Evolutionary conservation across 352 stramenopile species (phyloP).

Genomic region (Phytopythium montanum): DNA sequence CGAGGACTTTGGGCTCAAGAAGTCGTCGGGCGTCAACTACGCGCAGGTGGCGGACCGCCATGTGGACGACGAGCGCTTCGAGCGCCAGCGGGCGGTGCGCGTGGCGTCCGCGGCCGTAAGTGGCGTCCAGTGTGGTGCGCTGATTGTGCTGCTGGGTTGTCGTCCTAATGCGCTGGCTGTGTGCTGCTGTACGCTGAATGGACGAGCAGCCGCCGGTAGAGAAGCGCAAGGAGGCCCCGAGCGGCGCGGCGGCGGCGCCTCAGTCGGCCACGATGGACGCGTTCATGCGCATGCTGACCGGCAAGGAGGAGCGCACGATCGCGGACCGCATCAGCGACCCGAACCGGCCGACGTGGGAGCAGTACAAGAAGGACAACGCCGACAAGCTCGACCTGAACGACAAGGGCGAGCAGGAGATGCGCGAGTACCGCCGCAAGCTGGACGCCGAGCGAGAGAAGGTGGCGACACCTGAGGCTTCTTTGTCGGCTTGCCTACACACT

Average conservation of each 20-base stretch:
- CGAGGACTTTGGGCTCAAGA: constrained; percentile 71
- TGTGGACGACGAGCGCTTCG: constrained; percentile 82
- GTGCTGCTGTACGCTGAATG: background rate
- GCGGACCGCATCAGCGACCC: constrained; percentile 91
- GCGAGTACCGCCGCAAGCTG: constrained; percentile 91
- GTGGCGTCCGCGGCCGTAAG: constrained; percentile 19
- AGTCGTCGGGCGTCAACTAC: constrained; percentile 83
- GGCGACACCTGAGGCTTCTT: too few relatives aligned
- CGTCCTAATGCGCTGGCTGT: background rate
- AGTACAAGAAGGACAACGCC: constrained; percentile 96
- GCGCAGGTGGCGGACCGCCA: constrained; percentile 74
- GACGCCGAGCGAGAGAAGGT: constrained; percentile 90
- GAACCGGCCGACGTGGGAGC: constrained; percentile 94
- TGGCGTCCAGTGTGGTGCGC: background rate
- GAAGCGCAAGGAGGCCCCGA: constrained; percentile 14
- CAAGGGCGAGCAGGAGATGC: constrained; percentile 92
- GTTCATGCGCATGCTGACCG: constrained; percentile 92
- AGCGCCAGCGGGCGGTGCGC: constrained; percentile 62
- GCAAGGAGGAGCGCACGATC: constrained; percentile 92
- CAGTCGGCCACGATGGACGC: constrained; percentile 90
- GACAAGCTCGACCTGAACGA: constrained; percentile 90
- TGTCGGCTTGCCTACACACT: too few relatives aligned
- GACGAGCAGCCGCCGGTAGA: constrained; percentile 13
- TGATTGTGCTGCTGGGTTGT: background rate
- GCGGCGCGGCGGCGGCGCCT: constrained; percentile 6